A percentile compares a stretch with the other conserved stretches of the same genome.
phyloP scores from a whole-genome alignment of 164 flowering plant genomes.

The Aristolochia fimbriata region DNA sequence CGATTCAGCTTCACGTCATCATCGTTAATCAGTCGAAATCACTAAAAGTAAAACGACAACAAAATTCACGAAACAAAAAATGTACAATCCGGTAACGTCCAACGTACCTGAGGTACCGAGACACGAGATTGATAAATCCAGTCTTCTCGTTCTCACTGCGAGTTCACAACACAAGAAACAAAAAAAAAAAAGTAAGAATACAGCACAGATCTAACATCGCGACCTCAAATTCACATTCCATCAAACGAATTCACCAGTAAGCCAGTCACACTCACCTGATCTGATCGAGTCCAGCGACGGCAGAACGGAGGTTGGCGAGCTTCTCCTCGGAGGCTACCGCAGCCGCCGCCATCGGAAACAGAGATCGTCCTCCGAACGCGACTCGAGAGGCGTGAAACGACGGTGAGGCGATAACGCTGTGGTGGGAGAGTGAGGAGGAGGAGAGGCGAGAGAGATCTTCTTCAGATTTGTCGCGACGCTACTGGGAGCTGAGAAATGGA shows the following conservation, averaged over 20 bases:
- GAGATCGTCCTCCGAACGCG: background rate
- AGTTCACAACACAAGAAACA: slow-evolving; percentile 5
- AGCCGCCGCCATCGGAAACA: slow-evolving; percentile 34
- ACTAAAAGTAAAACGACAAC: background rate
- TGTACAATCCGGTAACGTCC: background rate
- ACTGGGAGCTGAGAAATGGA: background rate
- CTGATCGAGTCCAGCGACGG: slow-evolving; percentile 56
- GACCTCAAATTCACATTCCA: background rate
- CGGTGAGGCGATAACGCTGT: slow-evolving; percentile 3
- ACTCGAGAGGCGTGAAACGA: background rate
- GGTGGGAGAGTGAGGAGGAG: background rate
- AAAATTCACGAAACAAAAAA: background rate
- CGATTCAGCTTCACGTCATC: background rate
- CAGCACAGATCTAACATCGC: background rate
- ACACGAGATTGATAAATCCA: slow-evolving; percentile 83
- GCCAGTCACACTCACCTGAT: slow-evolving; percentile 44
- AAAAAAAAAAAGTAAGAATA: too few relatives aligned
- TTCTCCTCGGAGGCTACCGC: slow-evolving; percentile 43
- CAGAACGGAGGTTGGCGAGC: slow-evolving; percentile 46
- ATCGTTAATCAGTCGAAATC: background rate
- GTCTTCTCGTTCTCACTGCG: slow-evolving; percentile 87
- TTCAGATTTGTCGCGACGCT: background rate
- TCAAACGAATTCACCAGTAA: background rate
- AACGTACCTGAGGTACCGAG: slow-evolving; percentile 83
- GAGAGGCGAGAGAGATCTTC: background rate